These are phyloP conservation scores for Naganishia friedmannii DNA, from an alignment of 768 basidiomycete species.

Conservation along the genomic window DNA sequence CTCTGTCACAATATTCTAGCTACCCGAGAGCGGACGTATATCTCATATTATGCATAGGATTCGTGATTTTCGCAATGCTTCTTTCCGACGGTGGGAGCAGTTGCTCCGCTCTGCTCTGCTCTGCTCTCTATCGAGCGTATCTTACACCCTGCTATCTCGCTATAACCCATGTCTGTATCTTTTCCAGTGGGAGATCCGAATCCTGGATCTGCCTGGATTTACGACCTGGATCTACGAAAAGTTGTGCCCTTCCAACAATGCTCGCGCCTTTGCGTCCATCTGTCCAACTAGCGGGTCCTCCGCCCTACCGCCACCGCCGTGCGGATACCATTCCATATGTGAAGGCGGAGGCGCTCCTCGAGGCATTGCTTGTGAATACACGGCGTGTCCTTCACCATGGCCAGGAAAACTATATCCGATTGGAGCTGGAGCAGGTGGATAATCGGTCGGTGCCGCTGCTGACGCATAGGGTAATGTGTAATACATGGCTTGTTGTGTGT, in stretches of 20 bases:
- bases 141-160: too few species aligned
- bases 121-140: too few species aligned
- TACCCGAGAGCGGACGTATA: neutral
- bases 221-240: neutral
- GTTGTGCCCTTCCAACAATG: slow-evolving; percentile 27
- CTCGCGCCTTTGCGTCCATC: slow-evolving; percentile 33
- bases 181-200: too few species aligned
- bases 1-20: neutral
- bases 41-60: neutral
- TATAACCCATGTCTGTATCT: too few species aligned
- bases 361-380: neutral
- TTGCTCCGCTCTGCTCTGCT: too few species aligned
- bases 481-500: slow-evolving; percentile 2
- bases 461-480: slow-evolving; percentile 9
- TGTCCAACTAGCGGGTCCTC: slow-evolving; percentile 16
- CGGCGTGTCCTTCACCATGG: neutral
- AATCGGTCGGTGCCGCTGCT: neutral
- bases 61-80: slow-evolving; percentile 8
- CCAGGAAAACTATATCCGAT: slow-evolving; percentile 10
- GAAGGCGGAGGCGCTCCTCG: neutral
- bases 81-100: too few species aligned
- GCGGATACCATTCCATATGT: slow-evolving; percentile 5
- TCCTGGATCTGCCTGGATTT: too few species aligned
- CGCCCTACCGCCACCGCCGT: neutral
- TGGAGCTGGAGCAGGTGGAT: too few species aligned